phyloP scores from a whole-genome alignment of 768 basidiomycete genomes.

The Leucocoprinus leucothites region DNA sequence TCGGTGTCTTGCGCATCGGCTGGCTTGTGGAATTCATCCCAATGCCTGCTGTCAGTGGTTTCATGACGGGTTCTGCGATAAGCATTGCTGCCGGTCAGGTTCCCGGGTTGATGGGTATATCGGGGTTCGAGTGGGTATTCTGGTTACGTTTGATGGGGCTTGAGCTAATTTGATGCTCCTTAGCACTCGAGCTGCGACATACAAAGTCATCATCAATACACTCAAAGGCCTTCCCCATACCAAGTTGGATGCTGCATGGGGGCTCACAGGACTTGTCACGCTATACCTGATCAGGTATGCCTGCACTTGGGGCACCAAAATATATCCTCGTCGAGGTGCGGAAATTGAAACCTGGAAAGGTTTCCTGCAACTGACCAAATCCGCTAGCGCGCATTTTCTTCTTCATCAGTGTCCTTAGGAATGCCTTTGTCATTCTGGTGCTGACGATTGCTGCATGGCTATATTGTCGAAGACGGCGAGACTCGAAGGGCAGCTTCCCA shows the following conservation, averaged over 20 bases:
- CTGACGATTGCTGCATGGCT: slow-evolving; percentile 88
- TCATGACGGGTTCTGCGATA: slow-evolving; percentile 99
- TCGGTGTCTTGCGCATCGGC: slow-evolving; percentile 87
- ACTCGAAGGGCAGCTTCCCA: slow-evolving; percentile 64
- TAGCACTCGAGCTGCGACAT: slow-evolving; percentile 84
- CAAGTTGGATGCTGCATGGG: slow-evolving; percentile 85
- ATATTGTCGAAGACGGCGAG: slow-evolving; percentile 64
- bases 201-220: slow-evolving; percentile 88
- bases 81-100: slow-evolving; percentile 87
- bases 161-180: not conserved
- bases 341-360: not conserved
- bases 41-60: slow-evolving; percentile 77
- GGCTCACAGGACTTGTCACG: slow-evolving; percentile 66
- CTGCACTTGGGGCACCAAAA: slow-evolving; percentile 48
- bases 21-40: slow-evolving; percentile 97
- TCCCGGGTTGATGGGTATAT: slow-evolving; percentile 85
- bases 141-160: not conserved
- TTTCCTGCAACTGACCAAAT: not conserved
- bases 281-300: slow-evolving; percentile 67
- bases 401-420: slow-evolving; percentile 74
- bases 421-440: slow-evolving; percentile 86
- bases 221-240: slow-evolving; percentile 77
- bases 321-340: slow-evolving; percentile 63
- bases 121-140: slow-evolving; percentile 74
- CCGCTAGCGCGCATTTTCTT: slow-evolving; percentile 64